phyloP scores from a whole-genome alignment of 768 basidiomycete genomes.

The Hydnum rufescens region DNA sequence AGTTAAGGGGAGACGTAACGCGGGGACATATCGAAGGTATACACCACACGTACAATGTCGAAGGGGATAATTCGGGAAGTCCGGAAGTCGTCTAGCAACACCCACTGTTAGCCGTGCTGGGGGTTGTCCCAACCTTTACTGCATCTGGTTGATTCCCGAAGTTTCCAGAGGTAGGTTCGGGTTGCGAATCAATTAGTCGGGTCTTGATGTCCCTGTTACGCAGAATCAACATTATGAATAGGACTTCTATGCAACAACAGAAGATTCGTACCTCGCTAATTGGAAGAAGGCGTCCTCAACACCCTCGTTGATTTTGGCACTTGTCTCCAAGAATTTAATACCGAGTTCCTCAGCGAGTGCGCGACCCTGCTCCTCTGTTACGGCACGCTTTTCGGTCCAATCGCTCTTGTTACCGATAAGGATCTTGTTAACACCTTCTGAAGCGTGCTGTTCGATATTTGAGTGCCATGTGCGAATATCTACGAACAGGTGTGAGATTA shows the following conservation, averaged over 20 bases:
- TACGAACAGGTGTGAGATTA: conserved; percentile 16
- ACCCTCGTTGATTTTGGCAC: conserved; percentile 89
- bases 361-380: conserved; percentile 80
- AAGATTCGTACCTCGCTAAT: conserved; percentile 56
- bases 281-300: conserved; percentile 99
- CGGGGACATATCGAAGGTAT: no score
- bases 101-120: not conserved
- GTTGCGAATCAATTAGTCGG: conserved; percentile 87
- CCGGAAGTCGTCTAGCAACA: no score
- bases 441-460: conserved; percentile 97
- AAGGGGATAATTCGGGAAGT: no score
- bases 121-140: not conserved
- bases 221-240: no score
- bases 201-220: conserved; percentile 78
- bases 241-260: no score
- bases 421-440: conserved; percentile 98
- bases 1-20: not conserved
- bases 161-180: conserved; percentile 20
- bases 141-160: not conserved
- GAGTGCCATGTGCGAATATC: conserved; percentile 97
- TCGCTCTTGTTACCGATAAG: conserved; percentile 98
- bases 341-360: conserved; percentile 85
- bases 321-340: conserved; percentile 95
- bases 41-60: no score
- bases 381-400: conserved; percentile 88